Conservation (phyloP, 2,329 filamentous ascomycete species). For the Herpotrichia juniperi region DNA sequence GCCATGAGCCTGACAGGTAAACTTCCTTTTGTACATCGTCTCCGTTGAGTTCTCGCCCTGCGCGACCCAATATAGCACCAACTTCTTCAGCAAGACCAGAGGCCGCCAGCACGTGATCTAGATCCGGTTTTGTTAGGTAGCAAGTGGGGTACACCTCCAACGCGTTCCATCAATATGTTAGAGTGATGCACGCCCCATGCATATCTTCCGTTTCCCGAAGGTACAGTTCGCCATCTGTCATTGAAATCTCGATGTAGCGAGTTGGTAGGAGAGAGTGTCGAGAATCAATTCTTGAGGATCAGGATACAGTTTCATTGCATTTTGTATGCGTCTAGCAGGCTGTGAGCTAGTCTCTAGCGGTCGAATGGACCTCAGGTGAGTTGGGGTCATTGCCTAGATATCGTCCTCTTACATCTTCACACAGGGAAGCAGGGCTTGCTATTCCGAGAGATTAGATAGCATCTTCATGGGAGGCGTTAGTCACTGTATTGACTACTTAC, state of each 20-base stretch:
- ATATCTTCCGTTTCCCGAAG: slow-evolving; percentile 3
- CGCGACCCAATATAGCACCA: not conserved
- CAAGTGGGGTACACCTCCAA: slow-evolving; percentile 5
- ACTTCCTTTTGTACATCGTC: not conserved
- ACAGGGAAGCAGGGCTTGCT: slow-evolving; percentile 3
- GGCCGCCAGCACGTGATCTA: slow-evolving; percentile 3
- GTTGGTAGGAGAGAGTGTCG: not conserved
- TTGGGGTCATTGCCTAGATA: slow-evolving; percentile 1
- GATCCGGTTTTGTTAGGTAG: slow-evolving; percentile 5
- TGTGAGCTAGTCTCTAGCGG: not conserved
- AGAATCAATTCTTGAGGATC: not conserved
- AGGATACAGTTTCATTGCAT: slow-evolving; percentile 8
- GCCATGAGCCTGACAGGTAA: slow-evolving; percentile 4
- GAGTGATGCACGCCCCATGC: slow-evolving; percentile 2
- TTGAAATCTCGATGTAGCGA: not conserved
- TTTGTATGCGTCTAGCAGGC: not conserved
- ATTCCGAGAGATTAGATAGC: not conserved
- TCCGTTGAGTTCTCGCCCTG: not conserved
- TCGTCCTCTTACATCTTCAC: slow-evolving; percentile 1
- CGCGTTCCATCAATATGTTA: slow-evolving; percentile 6
- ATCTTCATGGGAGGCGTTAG: not conserved
- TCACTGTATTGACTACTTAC: not conserved
- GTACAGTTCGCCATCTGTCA: not conserved
- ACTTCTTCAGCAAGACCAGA: slow-evolving; percentile 7
- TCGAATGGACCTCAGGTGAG: not conserved